Percentiles rank a stretch among this genome's conserved stretches.
Evolutionary conservation across 2,329 filamentous ascomycete genomes (phyloP).

Genomic region (Cercospora janseana): DNA sequence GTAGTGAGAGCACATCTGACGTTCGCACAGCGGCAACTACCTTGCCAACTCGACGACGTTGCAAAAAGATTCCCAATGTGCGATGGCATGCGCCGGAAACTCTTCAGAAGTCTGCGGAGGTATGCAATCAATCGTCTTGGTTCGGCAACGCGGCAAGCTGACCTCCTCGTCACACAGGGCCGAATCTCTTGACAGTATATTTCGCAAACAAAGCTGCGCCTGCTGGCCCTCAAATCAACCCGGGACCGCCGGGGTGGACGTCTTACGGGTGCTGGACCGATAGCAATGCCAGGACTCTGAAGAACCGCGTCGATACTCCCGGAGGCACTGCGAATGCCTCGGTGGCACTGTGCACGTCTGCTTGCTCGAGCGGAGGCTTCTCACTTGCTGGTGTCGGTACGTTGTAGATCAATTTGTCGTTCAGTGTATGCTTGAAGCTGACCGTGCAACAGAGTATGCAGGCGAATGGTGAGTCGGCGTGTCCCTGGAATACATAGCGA

Average conservation of each 20-base stretch:
- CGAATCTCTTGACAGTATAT: conserved; percentile 30
- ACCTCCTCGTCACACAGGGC: background rate
- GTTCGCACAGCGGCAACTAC: conserved; percentile 24
- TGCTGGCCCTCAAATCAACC: conserved; percentile 22
- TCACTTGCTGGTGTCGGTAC: conserved; percentile 31
- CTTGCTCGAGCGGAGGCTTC: conserved; percentile 34
- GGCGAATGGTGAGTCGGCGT: conserved; percentile 38
- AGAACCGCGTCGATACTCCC: conserved; percentile 24
- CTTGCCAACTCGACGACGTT: conserved; percentile 23
- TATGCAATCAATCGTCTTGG: background rate
- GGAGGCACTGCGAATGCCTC: conserved; percentile 29
- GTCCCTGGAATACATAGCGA: no score
- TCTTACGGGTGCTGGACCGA: conserved; percentile 38
- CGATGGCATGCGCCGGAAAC: conserved; percentile 35
- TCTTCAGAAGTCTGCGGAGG: conserved; percentile 33
- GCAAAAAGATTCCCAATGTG: conserved; percentile 29
- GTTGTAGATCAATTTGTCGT: background rate
- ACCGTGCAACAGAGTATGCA: conserved; percentile 29
- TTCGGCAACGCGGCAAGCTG: background rate
- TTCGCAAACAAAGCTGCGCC: conserved; percentile 26
- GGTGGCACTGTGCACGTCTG: conserved; percentile 31
- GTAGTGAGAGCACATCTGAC: background rate
- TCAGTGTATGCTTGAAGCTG: no score
- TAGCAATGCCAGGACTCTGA: conserved; percentile 23
- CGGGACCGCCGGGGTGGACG: conserved; percentile 30